These are phyloP conservation scores for Russula sp. DNA, from an alignment of 768 basidiomycete genomes.

Conservation along the genomic window DNA sequence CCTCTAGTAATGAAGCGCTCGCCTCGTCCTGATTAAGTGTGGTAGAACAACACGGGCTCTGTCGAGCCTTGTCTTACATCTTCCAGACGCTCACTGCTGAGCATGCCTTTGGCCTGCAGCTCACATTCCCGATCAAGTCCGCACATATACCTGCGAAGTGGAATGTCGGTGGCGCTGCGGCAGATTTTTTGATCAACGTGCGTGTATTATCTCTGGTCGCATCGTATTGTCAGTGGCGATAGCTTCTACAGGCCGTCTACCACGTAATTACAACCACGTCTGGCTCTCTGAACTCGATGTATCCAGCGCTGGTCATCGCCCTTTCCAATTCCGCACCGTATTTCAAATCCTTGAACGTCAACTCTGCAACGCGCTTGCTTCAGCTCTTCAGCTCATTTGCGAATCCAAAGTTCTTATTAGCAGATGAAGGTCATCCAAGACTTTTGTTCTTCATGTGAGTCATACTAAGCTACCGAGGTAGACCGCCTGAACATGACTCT, in stretches of 20 bases:
- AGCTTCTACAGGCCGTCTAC: conserved; percentile 57
- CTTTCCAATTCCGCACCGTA: conserved; percentile 85
- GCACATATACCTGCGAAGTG: conserved; percentile 70
- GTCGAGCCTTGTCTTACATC: conserved; percentile 85
- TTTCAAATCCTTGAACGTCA: conserved; percentile 72
- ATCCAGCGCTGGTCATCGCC: conserved; percentile 88
- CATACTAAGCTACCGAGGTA: background rate
- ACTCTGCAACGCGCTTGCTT: conserved; percentile 73
- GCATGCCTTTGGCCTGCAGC: conserved; percentile 60
- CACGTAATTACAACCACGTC: conserved; percentile 85
- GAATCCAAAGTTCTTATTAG: conserved; percentile 79
- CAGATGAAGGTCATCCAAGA: conserved; percentile 93
- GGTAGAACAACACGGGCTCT: conserved; percentile 83
- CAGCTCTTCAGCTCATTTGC: conserved; percentile 91
- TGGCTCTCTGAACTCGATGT: conserved; percentile 71
- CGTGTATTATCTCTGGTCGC: conserved; percentile 24
- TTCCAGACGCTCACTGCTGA: conserved; percentile 89
- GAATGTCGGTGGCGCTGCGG: conserved; percentile 62
- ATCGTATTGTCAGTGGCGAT: background rate
- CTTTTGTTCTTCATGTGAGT: conserved; percentile 84
- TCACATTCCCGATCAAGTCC: conserved; percentile 53
- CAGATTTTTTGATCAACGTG: conserved; percentile 85
- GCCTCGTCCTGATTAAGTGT: conserved; percentile 8
- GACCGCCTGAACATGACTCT: conserved; percentile 1
- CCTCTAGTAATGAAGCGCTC: background rate